Base-by-base conservation (phyloP, 306 rosid species). In the Ochetophila trinervis region DNA sequence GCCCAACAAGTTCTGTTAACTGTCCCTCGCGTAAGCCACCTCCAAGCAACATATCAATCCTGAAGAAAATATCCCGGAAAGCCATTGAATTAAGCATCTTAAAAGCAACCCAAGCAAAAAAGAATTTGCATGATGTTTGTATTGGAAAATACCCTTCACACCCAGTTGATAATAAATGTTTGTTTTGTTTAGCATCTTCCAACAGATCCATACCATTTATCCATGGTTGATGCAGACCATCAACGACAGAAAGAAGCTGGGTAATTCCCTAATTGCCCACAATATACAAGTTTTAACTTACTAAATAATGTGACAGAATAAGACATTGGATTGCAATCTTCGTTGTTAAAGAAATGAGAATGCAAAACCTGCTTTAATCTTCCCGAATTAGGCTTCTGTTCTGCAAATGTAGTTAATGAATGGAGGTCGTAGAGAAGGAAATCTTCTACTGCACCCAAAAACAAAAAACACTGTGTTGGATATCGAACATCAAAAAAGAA, bases 1-100 rank as follows among this genome's bases (percentile, higher is more conserved):
- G 72, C 30, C 96, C 98, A 73, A 89, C 98, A 64, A 91, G 85
- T 79, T 91, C 98, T 55, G 87, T 91, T 75, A 89, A 76, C 62
- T 89, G 92, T 20, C 96, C 95, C 77, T 51, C 80, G 13, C 79
- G 81, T 64, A 91, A 80, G 32, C 98, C 98, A 69, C 98, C 98
- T 76, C 82, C 82, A 34, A 91, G 88, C 68, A 89, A 79, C 70
- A 70, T 68, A 77, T 91, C 96, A 68, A 89, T 68, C 78, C 97
- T 88, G 64, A 62, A n/a, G 53, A 65, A 74, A 30, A 68, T 22
- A 60, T 19, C 54, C 62, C 51, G 58, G 10, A 65, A 4, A 68
- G 21, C 16, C 64, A 49, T 35, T 63, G 51, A 51, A 44, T 22
- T 15, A 18, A 65, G 8, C 45, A 65, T 5, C n/a, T 37, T 22